Percentiles rank a stretch among this genome's conserved stretches.
Conservation (phyloP, 768 basidiomycete genomes). For the Calocera viscosa region DNA sequence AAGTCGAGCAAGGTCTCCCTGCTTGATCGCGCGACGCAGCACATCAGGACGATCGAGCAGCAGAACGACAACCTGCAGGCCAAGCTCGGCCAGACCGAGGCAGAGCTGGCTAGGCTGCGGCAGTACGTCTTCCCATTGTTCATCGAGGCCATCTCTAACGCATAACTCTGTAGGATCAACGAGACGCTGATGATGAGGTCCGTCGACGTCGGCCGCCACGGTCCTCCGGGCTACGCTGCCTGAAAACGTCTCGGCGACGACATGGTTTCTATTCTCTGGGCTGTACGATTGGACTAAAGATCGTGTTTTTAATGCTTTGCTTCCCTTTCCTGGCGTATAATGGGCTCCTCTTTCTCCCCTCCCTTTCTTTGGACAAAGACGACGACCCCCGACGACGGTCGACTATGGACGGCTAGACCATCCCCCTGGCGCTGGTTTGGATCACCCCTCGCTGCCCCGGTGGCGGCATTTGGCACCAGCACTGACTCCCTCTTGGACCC, state of each 20-base stretch:
- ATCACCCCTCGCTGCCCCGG: conserved; percentile 6
- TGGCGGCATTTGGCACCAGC: not conserved
- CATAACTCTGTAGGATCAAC: conserved; percentile 43
- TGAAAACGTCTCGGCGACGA: conserved; percentile 8
- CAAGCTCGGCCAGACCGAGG: conserved; percentile 67
- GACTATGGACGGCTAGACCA: not conserved
- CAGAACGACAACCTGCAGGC: conserved; percentile 65
- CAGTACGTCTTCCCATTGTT: conserved; percentile 28
- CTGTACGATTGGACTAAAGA: conserved; percentile 9
- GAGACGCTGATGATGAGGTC: conserved; percentile 81
- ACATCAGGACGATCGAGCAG: conserved; percentile 78
- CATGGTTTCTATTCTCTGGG: conserved; percentile 1
- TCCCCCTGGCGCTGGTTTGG: conserved; percentile 3
- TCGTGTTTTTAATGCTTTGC: conserved; percentile 9
- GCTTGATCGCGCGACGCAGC: conserved; percentile 65
- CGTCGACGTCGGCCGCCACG: conserved; percentile 33
- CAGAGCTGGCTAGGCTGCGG: conserved; percentile 50
- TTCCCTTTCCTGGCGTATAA: not conserved
- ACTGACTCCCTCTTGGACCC: not conserved
- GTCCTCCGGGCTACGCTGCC: not conserved
- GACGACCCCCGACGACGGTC: not conserved
- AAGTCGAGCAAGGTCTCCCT: conserved; percentile 86
- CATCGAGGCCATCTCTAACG: not conserved
- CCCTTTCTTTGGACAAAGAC: not conserved
- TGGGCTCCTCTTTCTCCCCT: not conserved